phyloP scores from a whole-genome alignment of 164 flowering plant species.

The Piper longum region DNA sequence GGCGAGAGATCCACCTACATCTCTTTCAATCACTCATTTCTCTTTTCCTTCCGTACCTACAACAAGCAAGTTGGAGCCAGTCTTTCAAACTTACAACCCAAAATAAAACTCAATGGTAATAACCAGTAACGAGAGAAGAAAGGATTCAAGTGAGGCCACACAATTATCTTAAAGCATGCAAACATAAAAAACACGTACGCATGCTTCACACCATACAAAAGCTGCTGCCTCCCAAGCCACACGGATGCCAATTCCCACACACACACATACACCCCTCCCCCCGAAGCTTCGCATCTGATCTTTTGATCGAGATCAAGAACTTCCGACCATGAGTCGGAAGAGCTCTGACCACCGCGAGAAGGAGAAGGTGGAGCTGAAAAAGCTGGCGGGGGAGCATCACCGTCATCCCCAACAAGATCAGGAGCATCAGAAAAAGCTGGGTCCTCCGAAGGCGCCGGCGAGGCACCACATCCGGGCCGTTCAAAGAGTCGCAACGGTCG shows the following conservation, averaged over 20 bases:
- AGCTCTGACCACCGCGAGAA: background rate
- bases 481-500: too few species aligned
- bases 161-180: background rate
- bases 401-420: too few species aligned
- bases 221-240: background rate
- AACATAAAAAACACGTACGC: constrained; percentile 4
- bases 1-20: too few species aligned
- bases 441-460: background rate
- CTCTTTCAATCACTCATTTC: too few species aligned
- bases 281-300: background rate
- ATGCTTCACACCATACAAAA: constrained; percentile 5
- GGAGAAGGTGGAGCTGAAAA: background rate
- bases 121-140: too few species aligned
- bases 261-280: background rate
- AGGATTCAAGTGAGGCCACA: constrained; percentile 1
- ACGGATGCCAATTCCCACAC: constrained; percentile 3
- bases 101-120: too few species aligned
- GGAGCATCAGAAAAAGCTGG: background rate
- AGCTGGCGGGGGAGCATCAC: too few species aligned
- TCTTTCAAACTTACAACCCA: too few species aligned
- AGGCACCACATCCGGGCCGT: background rate
- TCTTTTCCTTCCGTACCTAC: too few species aligned
- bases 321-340: too few species aligned
- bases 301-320: background rate
- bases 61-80: too few species aligned